Percentiles rank a stretch among this genome's conserved stretches.
Conservation (phyloP, 2,329 filamentous ascomycete genomes). For the Aspergillus pseudoglaucus region DNA sequence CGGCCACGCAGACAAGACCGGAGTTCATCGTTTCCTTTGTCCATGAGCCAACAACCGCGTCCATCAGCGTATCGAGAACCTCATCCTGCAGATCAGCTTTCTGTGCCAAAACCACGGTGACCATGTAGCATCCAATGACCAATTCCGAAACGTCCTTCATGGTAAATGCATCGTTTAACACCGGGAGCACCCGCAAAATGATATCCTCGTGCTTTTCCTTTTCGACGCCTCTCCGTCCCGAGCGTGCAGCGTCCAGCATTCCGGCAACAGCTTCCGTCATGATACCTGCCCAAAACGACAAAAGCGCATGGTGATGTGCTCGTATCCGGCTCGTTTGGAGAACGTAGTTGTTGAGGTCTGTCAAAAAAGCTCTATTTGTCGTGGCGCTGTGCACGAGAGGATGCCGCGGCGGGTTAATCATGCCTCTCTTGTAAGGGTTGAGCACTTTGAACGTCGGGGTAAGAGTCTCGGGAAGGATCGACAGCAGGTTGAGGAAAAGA, state of each 20-base stretch:
- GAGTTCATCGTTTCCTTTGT: conserved; percentile 64
- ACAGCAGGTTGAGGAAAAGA: conserved; percentile 77
- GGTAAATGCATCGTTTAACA: conserved; percentile 70
- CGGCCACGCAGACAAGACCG: conserved; percentile 71
- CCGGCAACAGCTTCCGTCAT: conserved; percentile 78
- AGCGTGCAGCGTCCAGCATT: conserved; percentile 70
- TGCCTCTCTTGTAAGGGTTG: conserved; percentile 73
- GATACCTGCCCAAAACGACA: conserved; percentile 88
- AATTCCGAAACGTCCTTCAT: conserved; percentile 71
- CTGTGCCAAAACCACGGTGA: conserved; percentile 74
- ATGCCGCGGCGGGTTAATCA: conserved; percentile 69
- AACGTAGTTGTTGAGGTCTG: conserved; percentile 70
- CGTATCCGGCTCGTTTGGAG: conserved; percentile 64
- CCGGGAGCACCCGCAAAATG: conserved; percentile 60
- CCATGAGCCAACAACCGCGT: conserved; percentile 74
- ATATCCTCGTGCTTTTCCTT: conserved; percentile 72
- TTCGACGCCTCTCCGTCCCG: conserved; percentile 69
- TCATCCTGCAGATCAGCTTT: conserved; percentile 74
- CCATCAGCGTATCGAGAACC: conserved; percentile 81
- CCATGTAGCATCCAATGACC: conserved; percentile 85
- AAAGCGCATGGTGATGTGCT: conserved; percentile 67
- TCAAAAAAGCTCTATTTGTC: conserved; percentile 69
- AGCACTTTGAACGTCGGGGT: conserved; percentile 76
- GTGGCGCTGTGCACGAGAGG: conserved; percentile 77
- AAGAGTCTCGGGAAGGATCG: conserved; percentile 70